These are phyloP conservation scores for Phytophthora sojae DNA, from an alignment of 352 stramenopile species.

Conservation along the genomic window DNA sequence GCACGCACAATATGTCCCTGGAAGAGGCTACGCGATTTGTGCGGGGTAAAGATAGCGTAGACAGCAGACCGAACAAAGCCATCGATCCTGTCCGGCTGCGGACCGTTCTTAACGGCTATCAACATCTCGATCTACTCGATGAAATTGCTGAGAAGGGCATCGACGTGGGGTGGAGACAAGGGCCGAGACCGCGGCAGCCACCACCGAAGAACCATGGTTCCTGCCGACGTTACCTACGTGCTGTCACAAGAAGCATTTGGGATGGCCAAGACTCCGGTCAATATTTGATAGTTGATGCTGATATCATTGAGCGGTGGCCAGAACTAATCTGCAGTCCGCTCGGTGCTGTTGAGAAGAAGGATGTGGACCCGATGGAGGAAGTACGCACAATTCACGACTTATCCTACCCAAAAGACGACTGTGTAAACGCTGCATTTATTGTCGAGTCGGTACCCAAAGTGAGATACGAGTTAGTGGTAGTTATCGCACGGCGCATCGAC, in stretches of 20 bases:
- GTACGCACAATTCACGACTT: too few species aligned
- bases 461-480: too few species aligned
- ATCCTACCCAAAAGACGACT: too few species aligned
- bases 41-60: not conserved
- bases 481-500: too few species aligned
- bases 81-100: not conserved
- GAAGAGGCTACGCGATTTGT: not conserved
- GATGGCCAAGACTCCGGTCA: too few species aligned
- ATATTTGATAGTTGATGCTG: too few species aligned
- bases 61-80: not conserved
- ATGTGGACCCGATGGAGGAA: too few species aligned
- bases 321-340: too few species aligned
- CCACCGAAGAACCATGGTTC: constrained; percentile 15
- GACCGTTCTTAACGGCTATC: not conserved
- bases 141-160: constrained; percentile 12
- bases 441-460: too few species aligned
- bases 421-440: too few species aligned
- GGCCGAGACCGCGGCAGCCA: not conserved
- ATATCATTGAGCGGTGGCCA: too few species aligned
- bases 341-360: too few species aligned
- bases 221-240: constrained; percentile 1
- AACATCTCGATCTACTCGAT: not conserved
- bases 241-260: constrained; percentile 19
- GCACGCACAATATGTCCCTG: not conserved
- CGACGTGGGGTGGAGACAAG: not conserved